Conservation (phyloP, 352 stramenopile genomes). For the Pythium monospermum region DNA sequence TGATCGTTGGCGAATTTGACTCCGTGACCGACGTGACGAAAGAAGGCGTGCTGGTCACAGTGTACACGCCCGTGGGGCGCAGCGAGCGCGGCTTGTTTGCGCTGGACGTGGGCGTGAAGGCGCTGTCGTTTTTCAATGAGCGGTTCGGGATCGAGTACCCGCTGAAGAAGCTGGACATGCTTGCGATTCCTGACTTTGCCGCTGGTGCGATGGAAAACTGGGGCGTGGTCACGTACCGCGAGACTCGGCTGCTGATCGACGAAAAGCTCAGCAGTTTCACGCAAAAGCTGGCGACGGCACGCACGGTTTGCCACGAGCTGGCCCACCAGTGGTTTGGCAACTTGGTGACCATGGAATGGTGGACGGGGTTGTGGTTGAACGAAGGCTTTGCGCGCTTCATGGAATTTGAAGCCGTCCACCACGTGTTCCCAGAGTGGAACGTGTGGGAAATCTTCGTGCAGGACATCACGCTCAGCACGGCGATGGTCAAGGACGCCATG, state of each 20-base stretch:
- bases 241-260: constrained; percentile 90
- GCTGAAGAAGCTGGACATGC: constrained; percentile 97
- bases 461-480: constrained; percentile 65
- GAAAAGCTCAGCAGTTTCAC: constrained; percentile 57
- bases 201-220: constrained; percentile 96
- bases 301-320: constrained; percentile 97
- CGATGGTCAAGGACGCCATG: constrained; percentile 91
- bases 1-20: constrained; percentile 96
- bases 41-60: constrained; percentile 90
- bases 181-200: constrained; percentile 95
- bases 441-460: constrained; percentile 96
- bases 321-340: constrained; percentile 98
- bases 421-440: constrained; percentile 93
- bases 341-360: constrained; percentile 98
- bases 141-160: constrained; percentile 90
- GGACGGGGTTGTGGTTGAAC: constrained; percentile 96
- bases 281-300: constrained; percentile 81
- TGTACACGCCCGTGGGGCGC: constrained; percentile 95
- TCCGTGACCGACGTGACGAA: constrained; percentile 86
- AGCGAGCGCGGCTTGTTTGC: constrained; percentile 90
- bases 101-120: constrained; percentile 63
- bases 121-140: constrained; percentile 67
- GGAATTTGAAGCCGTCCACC: constrained; percentile 91
- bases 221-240: constrained; percentile 96
- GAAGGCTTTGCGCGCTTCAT: constrained; percentile 97